Evolutionary conservation across 768 basidiomycete species (phyloP).

Genomic region (Phlegmacium glaucopus): DNA sequence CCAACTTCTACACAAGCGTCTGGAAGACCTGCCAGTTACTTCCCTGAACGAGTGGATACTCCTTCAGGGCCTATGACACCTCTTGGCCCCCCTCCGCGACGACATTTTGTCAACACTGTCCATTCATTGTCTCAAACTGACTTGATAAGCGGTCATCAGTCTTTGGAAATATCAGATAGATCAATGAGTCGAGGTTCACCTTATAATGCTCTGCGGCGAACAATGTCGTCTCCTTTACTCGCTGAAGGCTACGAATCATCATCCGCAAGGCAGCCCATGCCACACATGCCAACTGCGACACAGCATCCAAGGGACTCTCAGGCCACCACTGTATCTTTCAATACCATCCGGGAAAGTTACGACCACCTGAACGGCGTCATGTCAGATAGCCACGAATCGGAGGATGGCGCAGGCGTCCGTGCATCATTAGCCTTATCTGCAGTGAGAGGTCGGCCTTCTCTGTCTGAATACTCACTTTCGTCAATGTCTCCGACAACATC

Average conservation of each 20-base stretch:
- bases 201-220: constrained; percentile 35
- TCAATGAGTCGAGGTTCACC: constrained; percentile 11
- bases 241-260: constrained; percentile 40
- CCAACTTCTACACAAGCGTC: constrained; percentile 14
- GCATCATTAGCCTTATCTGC: constrained; percentile 52
- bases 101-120: constrained; percentile 41
- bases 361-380: constrained; percentile 16
- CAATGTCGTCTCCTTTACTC: constrained; percentile 52
- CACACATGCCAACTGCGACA: constrained; percentile 38
- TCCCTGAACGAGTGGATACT: constrained; percentile 60
- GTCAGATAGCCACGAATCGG: constrained; percentile 32
- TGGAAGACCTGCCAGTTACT: constrained; percentile 39
- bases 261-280: constrained; percentile 26
- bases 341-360: constrained; percentile 20
- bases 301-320: constrained; percentile 26
- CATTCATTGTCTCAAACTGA: constrained; percentile 61
- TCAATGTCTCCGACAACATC: constrained; percentile 66
- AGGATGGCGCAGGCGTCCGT: constrained; percentile 33
- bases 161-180: constrained; percentile 7
- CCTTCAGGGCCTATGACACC: constrained; percentile 58
- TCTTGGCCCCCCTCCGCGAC: constrained; percentile 64
- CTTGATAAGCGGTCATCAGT: constrained; percentile 25
- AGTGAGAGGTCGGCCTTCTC: constrained; percentile 46
- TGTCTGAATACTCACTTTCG: constrained; percentile 65
- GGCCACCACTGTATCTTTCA: constrained; percentile 28